Base-by-base conservation (phyloP, 2,329 filamentous ascomycete genomes). In the Lomentospora prolificans region DNA sequence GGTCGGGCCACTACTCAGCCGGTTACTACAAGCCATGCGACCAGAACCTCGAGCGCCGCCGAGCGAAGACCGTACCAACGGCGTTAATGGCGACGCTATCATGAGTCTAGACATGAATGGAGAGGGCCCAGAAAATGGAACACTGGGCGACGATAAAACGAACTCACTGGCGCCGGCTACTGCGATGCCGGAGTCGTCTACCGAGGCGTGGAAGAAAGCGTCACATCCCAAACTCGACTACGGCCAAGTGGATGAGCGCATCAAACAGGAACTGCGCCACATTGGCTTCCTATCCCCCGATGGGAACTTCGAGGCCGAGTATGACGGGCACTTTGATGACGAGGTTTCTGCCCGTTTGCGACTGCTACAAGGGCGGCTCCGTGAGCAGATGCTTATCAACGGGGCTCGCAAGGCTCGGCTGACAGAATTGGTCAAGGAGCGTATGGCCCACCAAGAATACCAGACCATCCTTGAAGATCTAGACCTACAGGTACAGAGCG, bases 361-460 rank as follows among this genome's bases (percentile, higher is more conserved):
- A 9, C 82, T 90, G 24, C 77, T 99, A 1, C 94, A 99, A 66
- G 77, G 81, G 54, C 85, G 89, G 53, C 79, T 99, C 2, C 87
- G 89, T 61, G 84, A 90, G 58, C 86, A 94, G 66, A 87, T 88
- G 68, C 82, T 95, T 56, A 75, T 88, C 69, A 99, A 99, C 68
- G 92, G 91, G 39, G 90, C 92, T 4, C 87, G 90, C 60, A 97
- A 97, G 71, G 79, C 89, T 5, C 83, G 91, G 2, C 77, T 99
- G 9, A 84, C 89, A 1, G 91, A 96, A 36, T 79, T 96, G 27
- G 89, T 94, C 6, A 87, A 90, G 63, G 91, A 96, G 67, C 85
- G 90, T 61, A 92, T 99, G 82, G 94, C 94, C 0, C 86, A 94
- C 72, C 94, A 99, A 67, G 94, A 99, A 68, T 99, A 96, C 74